phyloP scores from a whole-genome alignment of 495 filamentous ascomycete genomes.

The Rhypophila decipiens region DNA sequence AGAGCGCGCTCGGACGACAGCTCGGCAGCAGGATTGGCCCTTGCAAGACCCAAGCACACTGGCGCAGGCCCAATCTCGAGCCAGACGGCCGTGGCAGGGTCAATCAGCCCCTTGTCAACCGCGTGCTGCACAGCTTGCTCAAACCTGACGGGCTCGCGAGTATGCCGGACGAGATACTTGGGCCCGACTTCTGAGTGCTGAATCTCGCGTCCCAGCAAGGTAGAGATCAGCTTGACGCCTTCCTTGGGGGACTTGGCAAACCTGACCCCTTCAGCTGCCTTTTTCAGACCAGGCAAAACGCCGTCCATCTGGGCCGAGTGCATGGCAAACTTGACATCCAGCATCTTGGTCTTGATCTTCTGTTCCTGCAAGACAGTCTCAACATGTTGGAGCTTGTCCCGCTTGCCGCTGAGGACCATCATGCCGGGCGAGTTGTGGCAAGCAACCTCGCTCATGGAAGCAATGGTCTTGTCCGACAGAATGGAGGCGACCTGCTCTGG shows the following conservation, averaged over 20 bases:
- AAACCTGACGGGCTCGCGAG: slow-evolving; percentile 3
- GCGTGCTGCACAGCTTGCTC: not conserved
- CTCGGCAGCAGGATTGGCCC: not conserved
- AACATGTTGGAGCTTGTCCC: slow-evolving; percentile 39
- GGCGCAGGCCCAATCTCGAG: slow-evolving; percentile 7
- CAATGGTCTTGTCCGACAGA: slow-evolving; percentile 6
- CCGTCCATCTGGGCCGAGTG: slow-evolving; percentile 58
- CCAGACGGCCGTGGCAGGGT: slow-evolving; percentile 1
- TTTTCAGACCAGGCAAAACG: slow-evolving; percentile 49
- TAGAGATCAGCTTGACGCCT: slow-evolving; percentile 47
- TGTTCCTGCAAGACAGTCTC: slow-evolving; percentile 39
- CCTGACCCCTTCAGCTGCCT: slow-evolving; percentile 40
- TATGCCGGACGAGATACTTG: not conserved
- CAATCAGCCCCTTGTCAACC: not conserved
- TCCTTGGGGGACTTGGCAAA: slow-evolving; percentile 48
- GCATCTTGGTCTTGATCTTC: slow-evolving; percentile 47
- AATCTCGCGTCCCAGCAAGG: slow-evolving; percentile 47
- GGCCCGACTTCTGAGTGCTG: slow-evolving; percentile 37
- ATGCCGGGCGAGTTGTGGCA: slow-evolving; percentile 45
- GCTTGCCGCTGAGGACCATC: slow-evolving; percentile 44
- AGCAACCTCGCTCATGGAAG: slow-evolving; percentile 42
- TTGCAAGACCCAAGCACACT: not conserved
- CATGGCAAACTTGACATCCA: slow-evolving; percentile 47
- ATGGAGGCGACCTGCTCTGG: slow-evolving; percentile 5
- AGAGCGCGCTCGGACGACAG: not conserved